Conservation (phyloP, 2,329 filamentous ascomycete genomes). For the Botrytis galanthina region DNA sequence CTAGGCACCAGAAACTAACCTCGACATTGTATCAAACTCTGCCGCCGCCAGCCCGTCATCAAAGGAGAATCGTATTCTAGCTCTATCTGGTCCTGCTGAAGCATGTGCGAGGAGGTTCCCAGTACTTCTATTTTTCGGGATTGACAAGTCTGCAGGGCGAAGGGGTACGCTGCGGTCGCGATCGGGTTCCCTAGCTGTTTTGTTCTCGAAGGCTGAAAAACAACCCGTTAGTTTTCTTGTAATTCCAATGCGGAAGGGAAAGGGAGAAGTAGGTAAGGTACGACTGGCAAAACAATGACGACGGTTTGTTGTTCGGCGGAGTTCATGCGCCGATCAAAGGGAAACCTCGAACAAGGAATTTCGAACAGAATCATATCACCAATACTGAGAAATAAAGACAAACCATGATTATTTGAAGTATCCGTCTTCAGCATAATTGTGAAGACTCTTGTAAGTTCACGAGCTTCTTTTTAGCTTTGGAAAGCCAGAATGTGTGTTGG, state of each 20-base stretch:
- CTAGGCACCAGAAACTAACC: slow-evolving; percentile 52
- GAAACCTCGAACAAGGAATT: slow-evolving; percentile 8
- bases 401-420: slow-evolving; percentile 37
- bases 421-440: slow-evolving; percentile 39
- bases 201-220: slow-evolving; percentile 32
- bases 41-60: slow-evolving; percentile 59
- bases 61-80: slow-evolving; percentile 66
- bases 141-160: slow-evolving; percentile 32
- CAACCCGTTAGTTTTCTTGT: slow-evolving; percentile 23
- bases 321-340: slow-evolving; percentile 23
- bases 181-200: slow-evolving; percentile 24
- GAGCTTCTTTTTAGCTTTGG: not conserved
- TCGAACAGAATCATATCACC: not conserved
- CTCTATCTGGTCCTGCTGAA: slow-evolving; percentile 50
- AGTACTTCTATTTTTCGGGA: slow-evolving; percentile 66
- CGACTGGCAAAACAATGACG: not conserved
- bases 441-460: not conserved
- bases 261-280: slow-evolving; percentile 2
- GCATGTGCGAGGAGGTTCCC: slow-evolving; percentile 53
- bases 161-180: slow-evolving; percentile 27
- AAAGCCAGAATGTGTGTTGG: slow-evolving; percentile 5
- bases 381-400: slow-evolving; percentile 7
- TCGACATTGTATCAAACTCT: slow-evolving; percentile 70
- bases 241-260: not conserved
- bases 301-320: not conserved